These are phyloP conservation scores for Massarina eburnea DNA, from an alignment of 2,329 filamentous ascomycete genomes.

Conservation along the genomic window DNA sequence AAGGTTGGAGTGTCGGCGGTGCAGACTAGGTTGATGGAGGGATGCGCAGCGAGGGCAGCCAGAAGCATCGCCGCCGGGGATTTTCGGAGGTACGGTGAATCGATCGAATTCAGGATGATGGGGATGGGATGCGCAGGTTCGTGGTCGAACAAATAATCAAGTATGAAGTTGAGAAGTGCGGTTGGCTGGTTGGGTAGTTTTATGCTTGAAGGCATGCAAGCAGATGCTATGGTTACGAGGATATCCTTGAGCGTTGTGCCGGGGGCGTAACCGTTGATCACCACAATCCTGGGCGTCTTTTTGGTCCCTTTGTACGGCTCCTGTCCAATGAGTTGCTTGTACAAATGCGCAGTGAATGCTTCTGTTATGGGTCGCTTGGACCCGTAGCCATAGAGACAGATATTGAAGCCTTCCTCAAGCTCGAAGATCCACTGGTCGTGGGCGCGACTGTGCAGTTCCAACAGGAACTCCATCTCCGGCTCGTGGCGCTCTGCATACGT, in stretches of 20 bases:
- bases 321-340: conserved; percentile 46
- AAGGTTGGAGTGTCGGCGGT: conserved; percentile 90
- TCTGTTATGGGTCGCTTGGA: conserved; percentile 79
- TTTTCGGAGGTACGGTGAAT: conserved; percentile 75
- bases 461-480: conserved; percentile 69
- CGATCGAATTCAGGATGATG: conserved; percentile 82
- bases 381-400: conserved; percentile 91
- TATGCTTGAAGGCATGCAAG: conserved; percentile 55
- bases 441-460: conserved; percentile 73
- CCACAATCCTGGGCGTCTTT: conserved; percentile 65
- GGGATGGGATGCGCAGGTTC: conserved; percentile 54
- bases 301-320: conserved; percentile 30
- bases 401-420: conserved; percentile 79
- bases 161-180: conserved; percentile 68
- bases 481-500: conserved; percentile 69
- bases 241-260: conserved; percentile 69
- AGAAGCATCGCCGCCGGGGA: conserved; percentile 70
- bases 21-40: conserved; percentile 70
- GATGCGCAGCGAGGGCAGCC: conserved; percentile 73
- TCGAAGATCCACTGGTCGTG: conserved; percentile 95
- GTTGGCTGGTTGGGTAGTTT: conserved; percentile 66
- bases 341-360: conserved; percentile 72
- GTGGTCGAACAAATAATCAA: conserved; percentile 58
- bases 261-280: conserved; percentile 82
- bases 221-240: conserved; percentile 66